phyloP scores from a whole-genome alignment of 2,329 filamentous ascomycete species.

The Ceratocystis cubensis region DNA sequence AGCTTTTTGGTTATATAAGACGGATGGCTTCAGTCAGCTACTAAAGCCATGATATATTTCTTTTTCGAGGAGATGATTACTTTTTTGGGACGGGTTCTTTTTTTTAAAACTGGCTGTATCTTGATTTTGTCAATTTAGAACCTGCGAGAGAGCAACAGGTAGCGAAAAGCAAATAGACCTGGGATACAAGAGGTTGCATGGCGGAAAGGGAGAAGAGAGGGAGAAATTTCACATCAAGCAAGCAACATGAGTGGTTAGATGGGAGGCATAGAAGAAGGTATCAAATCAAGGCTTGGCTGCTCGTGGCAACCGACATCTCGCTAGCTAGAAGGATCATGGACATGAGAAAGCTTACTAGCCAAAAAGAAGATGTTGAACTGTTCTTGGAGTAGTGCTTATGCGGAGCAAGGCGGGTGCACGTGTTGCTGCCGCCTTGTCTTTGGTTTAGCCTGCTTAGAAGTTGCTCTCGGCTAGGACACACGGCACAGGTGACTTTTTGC shows the following conservation, averaged over 20 bases:
- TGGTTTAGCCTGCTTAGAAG: too few relatives aligned
- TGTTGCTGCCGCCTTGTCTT: not conserved
- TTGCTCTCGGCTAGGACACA: too few relatives aligned
- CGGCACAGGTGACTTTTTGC: not conserved
- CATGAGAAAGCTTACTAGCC: not conserved
- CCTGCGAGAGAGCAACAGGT: too few relatives aligned
- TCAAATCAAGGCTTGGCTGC: not conserved
- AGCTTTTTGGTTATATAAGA: not conserved
- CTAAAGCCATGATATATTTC: too few relatives aligned
- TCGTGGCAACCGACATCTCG: not conserved
- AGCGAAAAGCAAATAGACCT: not conserved
- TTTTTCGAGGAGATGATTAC: too few relatives aligned
- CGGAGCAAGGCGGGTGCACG: not conserved
- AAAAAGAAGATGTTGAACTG: not conserved
- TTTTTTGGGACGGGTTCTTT: too few relatives aligned
- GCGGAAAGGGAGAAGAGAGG: not conserved
- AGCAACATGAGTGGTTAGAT: not conserved
- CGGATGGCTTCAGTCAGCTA: not conserved
- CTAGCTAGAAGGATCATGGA: not conserved
- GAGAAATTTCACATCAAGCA: not conserved
- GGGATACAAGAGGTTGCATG: not conserved
- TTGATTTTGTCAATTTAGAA: too few relatives aligned
- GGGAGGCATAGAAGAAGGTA: not conserved
- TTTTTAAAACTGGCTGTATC: too few relatives aligned
- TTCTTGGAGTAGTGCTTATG: conserved; percentile 7